Evolutionary conservation across 225 moss, liverwort and hornwort genomes (phyloP).

Genomic region (Pleurozium schreberi): DNA sequence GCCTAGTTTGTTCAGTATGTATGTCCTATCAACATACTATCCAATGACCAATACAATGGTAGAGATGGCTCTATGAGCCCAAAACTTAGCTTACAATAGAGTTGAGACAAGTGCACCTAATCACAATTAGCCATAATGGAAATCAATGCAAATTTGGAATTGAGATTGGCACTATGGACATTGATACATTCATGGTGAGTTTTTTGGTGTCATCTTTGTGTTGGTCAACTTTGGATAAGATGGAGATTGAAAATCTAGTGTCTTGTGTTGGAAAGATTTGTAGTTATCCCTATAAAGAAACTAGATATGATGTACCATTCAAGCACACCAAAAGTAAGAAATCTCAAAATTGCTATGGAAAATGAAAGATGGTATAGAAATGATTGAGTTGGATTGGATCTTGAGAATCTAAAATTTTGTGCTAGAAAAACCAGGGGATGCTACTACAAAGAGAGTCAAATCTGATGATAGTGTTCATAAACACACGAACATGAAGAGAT

Average conservation of each 20-base stretch:
- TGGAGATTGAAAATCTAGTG: background rate
- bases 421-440: background rate
- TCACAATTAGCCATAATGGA: background rate
- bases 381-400: background rate
- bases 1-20: rapidly evolving
- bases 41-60: background rate
- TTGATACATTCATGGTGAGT: background rate
- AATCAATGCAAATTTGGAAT: background rate
- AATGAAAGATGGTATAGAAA: background rate
- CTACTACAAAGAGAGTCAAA: background rate
- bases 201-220: background rate
- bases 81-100: background rate
- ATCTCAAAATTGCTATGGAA: background rate
- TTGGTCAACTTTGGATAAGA: background rate
- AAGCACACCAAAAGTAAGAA: background rate
- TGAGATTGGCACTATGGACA: background rate
- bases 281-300: background rate
- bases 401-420: background rate
- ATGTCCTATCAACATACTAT: too few relatives aligned
- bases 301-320: background rate
- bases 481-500: rapidly evolving
- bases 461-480: background rate
- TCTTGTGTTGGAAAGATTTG: background rate
- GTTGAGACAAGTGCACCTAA: background rate
- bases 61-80: background rate